These are phyloP conservation scores for Neurospora tetraspora DNA, from an alignment of 495 filamentous ascomycete species.

Conservation along the genomic window DNA sequence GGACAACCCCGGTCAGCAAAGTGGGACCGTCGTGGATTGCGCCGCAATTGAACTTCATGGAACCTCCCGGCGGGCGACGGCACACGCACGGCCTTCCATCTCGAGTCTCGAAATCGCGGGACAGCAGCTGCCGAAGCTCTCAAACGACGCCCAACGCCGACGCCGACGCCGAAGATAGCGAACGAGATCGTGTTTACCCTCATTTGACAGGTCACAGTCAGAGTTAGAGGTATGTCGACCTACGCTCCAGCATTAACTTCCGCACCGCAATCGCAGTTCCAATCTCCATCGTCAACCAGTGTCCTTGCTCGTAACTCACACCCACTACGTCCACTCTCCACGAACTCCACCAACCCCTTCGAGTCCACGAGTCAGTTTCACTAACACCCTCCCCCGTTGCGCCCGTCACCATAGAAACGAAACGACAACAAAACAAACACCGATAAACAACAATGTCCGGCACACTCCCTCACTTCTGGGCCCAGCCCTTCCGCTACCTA, in stretches of 20 bases:
- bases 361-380: not conserved
- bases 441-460: constrained; percentile 43
- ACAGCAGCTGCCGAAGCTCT: not conserved
- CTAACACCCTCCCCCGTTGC: not conserved
- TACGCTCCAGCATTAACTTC: not conserved
- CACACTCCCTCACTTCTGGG: constrained; percentile 65
- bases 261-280: not conserved
- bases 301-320: too few species aligned
- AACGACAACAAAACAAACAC: not conserved
- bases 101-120: not conserved
- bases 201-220: not conserved
- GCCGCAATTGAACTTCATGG: constrained; percentile 9
- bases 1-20: not conserved
- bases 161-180: not conserved
- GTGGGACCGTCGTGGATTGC: constrained; percentile 11
- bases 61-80: not conserved
- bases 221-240: not conserved
- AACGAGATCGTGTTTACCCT: not conserved
- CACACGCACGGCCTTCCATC: not conserved
- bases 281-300: not conserved
- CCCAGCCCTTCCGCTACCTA: constrained; percentile 66
- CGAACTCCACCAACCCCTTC: not conserved
- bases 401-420: not conserved
- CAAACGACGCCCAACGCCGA: not conserved
- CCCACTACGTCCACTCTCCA: not conserved